Evolutionary conservation across 164 flowering plant genomes (phyloP).

Genomic region (Magnolia changhungtana): DNA sequence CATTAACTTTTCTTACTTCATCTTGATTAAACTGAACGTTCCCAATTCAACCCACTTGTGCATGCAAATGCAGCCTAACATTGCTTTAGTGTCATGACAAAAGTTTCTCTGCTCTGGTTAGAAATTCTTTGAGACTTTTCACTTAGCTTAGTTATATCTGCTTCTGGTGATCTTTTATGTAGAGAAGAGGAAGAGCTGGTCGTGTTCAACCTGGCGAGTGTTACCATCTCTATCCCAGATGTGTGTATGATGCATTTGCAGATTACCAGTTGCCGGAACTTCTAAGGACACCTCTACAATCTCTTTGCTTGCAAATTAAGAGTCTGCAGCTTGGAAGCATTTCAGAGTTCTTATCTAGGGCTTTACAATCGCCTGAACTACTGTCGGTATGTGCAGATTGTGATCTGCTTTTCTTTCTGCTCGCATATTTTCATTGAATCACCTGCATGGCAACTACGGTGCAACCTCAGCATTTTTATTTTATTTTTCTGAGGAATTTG

Average conservation of each 20-base stretch:
- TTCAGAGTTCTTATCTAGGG: conserved; percentile 83
- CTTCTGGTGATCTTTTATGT: conserved; percentile 15
- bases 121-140: neutral
- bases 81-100: neutral
- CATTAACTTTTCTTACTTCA: neutral
- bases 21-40: neutral
- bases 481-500: neutral
- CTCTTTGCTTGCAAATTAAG: conserved; percentile 92
- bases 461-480: neutral
- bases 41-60: neutral
- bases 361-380: conserved; percentile 84
- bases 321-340: conserved; percentile 89
- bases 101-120: neutral
- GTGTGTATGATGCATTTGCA: conserved; percentile 86
- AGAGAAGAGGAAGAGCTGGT: conserved; percentile 99
- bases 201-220: conserved; percentile 99
- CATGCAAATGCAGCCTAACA: neutral
- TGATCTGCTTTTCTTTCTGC: neutral
- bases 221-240: conserved; percentile 90
- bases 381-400: conserved; percentile 50
- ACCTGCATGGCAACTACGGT: neutral
- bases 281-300: conserved; percentile 92
- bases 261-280: conserved; percentile 95
- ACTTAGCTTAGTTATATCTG: neutral
- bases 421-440: no score